Percentiles rank a stretch among this genome's conserved stretches.
Evolutionary conservation across 257 asterid species (phyloP).

Genomic region (Euphrasia confusa): DNA sequence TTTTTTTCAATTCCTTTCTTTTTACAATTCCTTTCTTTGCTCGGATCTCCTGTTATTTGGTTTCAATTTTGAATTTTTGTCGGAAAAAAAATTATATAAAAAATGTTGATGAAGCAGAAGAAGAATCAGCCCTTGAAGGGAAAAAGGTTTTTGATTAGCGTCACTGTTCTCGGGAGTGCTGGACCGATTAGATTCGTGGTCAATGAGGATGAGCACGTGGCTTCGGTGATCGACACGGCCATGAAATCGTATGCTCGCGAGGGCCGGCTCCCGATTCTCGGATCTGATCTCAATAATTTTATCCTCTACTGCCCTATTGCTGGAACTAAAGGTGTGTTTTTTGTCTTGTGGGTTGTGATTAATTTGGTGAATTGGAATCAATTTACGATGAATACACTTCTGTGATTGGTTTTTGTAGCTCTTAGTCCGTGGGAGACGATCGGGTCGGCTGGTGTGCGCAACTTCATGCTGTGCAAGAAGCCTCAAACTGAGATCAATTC

Average conservation of each 20-base stretch:
- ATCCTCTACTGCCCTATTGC: conserved; percentile 70
- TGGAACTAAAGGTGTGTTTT: conserved; percentile 60
- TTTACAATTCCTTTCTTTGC: background rate
- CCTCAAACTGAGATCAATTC: conserved; percentile 37
- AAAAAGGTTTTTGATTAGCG: conserved; percentile 59
- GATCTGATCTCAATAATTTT: conserved; percentile 59
- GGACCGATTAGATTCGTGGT: conserved; percentile 93
- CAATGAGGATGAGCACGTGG: conserved; percentile 68
- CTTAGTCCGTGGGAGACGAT: conserved; percentile 81
- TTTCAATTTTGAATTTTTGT: conserved; percentile 6
- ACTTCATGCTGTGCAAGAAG: conserved; percentile 83
- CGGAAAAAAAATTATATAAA: conserved; percentile 18
- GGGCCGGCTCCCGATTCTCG: conserved; percentile 86
- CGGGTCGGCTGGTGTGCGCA: conserved; percentile 76
- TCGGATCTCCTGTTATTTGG: background rate
- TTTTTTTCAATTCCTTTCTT: conserved; percentile 24
- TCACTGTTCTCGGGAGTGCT: conserved; percentile 78
- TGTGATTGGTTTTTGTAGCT: conserved; percentile 38
- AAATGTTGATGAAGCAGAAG: conserved; percentile 85
- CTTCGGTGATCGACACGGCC: conserved; percentile 68
- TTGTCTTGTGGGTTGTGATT: background rate
- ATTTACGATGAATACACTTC: background rate
- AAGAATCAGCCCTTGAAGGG: conserved; percentile 63
- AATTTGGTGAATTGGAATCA: background rate
- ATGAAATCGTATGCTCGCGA: conserved; percentile 80